Evolutionary conservation across 768 basidiomycete species (phyloP).

Genomic region (Lentinula detonsa): DNA sequence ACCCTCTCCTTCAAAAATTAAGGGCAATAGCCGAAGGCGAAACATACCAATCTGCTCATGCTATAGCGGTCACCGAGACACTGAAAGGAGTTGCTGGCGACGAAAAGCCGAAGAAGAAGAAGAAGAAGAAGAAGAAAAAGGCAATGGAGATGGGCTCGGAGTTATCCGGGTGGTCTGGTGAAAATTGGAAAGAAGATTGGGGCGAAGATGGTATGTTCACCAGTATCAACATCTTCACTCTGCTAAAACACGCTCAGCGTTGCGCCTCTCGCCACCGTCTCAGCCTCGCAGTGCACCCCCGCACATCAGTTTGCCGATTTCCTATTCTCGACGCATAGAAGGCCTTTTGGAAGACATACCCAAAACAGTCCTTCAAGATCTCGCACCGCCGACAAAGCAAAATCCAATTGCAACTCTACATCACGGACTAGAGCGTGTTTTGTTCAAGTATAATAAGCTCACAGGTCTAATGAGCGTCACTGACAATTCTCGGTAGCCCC

Average conservation of each 20-base stretch:
- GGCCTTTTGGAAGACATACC: slow-evolving; percentile 2
- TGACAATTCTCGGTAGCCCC: slow-evolving; percentile 42
- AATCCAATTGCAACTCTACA: slow-evolving; percentile 51
- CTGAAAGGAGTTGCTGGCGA: neutral
- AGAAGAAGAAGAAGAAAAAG: neutral
- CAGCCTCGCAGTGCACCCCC: neutral
- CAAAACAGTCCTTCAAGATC: slow-evolving; percentile 20
- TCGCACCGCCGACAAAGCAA: slow-evolving; percentile 31
- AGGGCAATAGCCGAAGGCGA: neutral
- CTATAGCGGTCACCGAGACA: neutral
- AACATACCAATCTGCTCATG: neutral
- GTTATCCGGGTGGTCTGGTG: neutral
- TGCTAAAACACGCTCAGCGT: neutral
- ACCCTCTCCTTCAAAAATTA: neutral
- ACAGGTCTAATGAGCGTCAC: neutral
- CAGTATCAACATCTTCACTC: neutral
- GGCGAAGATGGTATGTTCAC: slow-evolving; percentile 4
- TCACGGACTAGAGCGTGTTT: slow-evolving; percentile 61
- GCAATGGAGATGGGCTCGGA: neutral
- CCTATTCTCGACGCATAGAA: neutral
- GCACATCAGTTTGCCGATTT: neutral
- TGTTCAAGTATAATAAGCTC: slow-evolving; percentile 58
- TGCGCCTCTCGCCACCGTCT: neutral
- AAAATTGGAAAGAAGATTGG: slow-evolving; percentile 5
- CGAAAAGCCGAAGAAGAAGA: neutral